Base-by-base conservation (phyloP, 164 flowering plant species). In the Berberis vulgaris region DNA sequence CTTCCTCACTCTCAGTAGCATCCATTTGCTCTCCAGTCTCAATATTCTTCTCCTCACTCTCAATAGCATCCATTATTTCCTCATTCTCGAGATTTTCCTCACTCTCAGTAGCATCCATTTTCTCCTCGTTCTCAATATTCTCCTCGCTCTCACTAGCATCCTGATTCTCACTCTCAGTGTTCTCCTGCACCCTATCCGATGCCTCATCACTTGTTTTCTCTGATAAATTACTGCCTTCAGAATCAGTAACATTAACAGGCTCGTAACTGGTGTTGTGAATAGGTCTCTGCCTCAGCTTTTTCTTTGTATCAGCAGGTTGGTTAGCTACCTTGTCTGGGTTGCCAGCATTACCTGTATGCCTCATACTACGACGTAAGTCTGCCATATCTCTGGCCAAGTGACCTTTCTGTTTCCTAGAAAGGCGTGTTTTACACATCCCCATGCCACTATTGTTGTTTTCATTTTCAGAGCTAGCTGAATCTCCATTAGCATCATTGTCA, bases 271-370 rank as follows among this genome's bases (percentile, higher is more conserved):
- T 69, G 60, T 78, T 81, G 3, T 60, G 64, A 4, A 57, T 53
- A 12, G 81, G 81, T 66, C 82, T 71, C 63, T 76, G 78, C 71
- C 82, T 76, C 67, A 67, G 61, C 60, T 65, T 65, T 45, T 26
- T 26, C 26, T 26, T 26, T 26, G 26, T 26, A 26, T 54, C 65
- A 38, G 41, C 66, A 43, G 60, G 45, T 53, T 59, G 67, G 49
- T 58, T 47, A 9, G 59, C 53, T 65, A 67, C 57, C 43, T 11
- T 11, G 12, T 11, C 73, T 43, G 54, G 60, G 60, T 62, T 62
- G 39, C 10, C 47, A 43, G 61, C 49, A 53, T 6, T 55, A 57
- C 71, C 72, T 62, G 76, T 65, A 41, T 67, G 64, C 60, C 83
- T 74, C 44, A 7, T 45, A 43, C 86, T 77, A 63, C 81, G 68